Evolutionary conservation across 2,329 filamentous ascomycete genomes (phyloP).

Genomic region (Pseudogymnoascus destructans): DNA sequence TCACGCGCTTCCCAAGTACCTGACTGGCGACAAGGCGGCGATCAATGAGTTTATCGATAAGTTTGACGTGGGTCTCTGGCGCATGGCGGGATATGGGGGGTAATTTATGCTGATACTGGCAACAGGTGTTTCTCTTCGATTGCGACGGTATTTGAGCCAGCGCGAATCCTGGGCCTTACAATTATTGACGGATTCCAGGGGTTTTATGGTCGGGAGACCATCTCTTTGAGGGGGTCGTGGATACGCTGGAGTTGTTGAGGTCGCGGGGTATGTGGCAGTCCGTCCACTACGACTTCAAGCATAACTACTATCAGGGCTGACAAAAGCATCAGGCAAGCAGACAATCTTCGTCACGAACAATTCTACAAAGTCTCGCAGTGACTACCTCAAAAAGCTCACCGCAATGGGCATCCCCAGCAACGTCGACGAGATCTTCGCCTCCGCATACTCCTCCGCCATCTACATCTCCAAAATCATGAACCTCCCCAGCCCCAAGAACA

Average conservation of each 20-base stretch:
- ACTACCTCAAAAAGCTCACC: constrained; percentile 87
- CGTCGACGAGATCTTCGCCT: constrained; percentile 88
- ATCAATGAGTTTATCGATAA: constrained; percentile 75
- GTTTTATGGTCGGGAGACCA: constrained; percentile 95
- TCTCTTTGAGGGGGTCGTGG: constrained; percentile 70
- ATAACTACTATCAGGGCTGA: constrained; percentile 9
- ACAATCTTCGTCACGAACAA: constrained; percentile 98
- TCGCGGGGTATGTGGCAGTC: constrained; percentile 52
- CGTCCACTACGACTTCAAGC: background rate
- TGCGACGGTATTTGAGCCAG: constrained; percentile 64
- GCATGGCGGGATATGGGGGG: constrained; percentile 9
- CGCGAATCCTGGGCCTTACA: background rate
- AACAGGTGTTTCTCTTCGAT: constrained; percentile 81
- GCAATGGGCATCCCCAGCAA: constrained; percentile 64
- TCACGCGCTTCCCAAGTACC: constrained; percentile 37
- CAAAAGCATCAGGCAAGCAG: constrained; percentile 55
- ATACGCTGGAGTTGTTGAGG: constrained; percentile 73
- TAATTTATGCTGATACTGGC: constrained; percentile 18
- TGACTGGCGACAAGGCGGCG: constrained; percentile 65
- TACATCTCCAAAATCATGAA: constrained; percentile 91
- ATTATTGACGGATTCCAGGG: constrained; percentile 38
- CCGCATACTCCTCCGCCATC: constrained; percentile 85
- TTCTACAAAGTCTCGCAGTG: constrained; percentile 84
- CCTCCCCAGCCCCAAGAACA: constrained; percentile 65
- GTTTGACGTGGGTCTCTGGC: constrained; percentile 63